Evolutionary conservation across 768 basidiomycete species (phyloP).

Genomic region (Tremella mesenterica): DNA sequence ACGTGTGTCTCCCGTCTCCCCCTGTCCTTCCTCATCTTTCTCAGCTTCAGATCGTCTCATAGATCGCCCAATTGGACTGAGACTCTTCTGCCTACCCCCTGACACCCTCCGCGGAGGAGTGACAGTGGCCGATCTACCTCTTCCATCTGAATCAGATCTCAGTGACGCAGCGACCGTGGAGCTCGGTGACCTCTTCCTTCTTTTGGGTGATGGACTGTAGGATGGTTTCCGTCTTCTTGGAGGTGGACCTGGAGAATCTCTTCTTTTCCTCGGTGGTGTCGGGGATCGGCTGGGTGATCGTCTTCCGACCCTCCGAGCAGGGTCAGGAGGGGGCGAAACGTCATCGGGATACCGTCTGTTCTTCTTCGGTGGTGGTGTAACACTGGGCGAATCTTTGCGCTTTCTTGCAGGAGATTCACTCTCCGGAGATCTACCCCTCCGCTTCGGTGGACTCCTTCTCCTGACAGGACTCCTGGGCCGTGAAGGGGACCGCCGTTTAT

Average conservation of each 20-base stretch:
- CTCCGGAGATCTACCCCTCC: too few relatives aligned
- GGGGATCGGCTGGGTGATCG: too few relatives aligned
- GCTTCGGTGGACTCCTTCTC: too few relatives aligned
- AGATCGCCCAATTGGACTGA: neutral
- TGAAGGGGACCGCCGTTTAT: neutral
- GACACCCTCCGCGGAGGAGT: constrained; percentile 17
- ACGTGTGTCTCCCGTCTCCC: constrained; percentile 4
- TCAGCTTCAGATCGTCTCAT: constrained; percentile 2
- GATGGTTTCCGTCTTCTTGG: neutral
- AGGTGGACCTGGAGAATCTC: too few relatives aligned
- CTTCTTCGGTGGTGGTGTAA: too few relatives aligned
- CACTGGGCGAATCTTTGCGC: too few relatives aligned
- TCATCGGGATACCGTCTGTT: too few relatives aligned
- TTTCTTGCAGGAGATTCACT: too few relatives aligned
- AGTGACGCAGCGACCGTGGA: too few relatives aligned
- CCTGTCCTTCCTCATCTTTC: constrained; percentile 7
- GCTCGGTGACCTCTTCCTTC: too few relatives aligned
- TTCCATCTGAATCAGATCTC: neutral
- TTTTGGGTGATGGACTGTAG: neutral
- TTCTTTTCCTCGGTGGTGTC: too few relatives aligned
- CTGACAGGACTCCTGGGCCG: neutral
- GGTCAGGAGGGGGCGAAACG: too few relatives aligned
- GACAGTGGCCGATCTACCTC: constrained; percentile 13
- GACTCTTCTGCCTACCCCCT: neutral
- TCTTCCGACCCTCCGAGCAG: neutral